Conservation (phyloP, 2,329 filamentous ascomycete genomes). For the Stagonosporopsis vannaccii region DNA sequence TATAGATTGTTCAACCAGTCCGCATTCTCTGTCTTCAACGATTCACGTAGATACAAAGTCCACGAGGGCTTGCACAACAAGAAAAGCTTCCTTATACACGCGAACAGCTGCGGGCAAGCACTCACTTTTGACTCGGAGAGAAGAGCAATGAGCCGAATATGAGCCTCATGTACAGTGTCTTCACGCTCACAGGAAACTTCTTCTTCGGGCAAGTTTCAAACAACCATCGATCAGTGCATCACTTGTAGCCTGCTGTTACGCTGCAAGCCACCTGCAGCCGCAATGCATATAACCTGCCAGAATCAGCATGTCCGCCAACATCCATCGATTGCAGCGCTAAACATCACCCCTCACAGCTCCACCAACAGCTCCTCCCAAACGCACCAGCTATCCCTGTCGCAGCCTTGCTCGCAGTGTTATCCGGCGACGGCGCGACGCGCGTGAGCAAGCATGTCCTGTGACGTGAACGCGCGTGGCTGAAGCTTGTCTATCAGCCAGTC, state of each 20-base stretch:
- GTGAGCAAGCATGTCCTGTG: constrained; percentile 19
- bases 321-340: constrained; percentile 23
- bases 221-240: constrained; percentile 1
- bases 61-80: too few species aligned
- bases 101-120: not conserved
- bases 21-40: too few species aligned
- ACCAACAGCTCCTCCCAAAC: constrained; percentile 7
- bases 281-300: constrained; percentile 10
- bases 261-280: constrained; percentile 16
- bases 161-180: not conserved
- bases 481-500: constrained; percentile 19
- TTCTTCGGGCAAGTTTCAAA: constrained; percentile 1
- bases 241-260: not conserved
- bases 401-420: constrained; percentile 3
- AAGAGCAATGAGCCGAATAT: not conserved
- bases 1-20: too few species aligned
- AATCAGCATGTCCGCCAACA: constrained; percentile 13
- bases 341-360: constrained; percentile 21
- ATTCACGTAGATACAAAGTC: too few species aligned
- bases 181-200: not conserved
- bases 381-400: constrained; percentile 12
- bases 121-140: not conserved
- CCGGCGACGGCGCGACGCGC: constrained; percentile 8
- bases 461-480: constrained; percentile 18
- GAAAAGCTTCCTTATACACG: too few species aligned